phyloP scores from a whole-genome alignment of 192 early-diverging fungal species.

The Coemansia sp. region DNA sequence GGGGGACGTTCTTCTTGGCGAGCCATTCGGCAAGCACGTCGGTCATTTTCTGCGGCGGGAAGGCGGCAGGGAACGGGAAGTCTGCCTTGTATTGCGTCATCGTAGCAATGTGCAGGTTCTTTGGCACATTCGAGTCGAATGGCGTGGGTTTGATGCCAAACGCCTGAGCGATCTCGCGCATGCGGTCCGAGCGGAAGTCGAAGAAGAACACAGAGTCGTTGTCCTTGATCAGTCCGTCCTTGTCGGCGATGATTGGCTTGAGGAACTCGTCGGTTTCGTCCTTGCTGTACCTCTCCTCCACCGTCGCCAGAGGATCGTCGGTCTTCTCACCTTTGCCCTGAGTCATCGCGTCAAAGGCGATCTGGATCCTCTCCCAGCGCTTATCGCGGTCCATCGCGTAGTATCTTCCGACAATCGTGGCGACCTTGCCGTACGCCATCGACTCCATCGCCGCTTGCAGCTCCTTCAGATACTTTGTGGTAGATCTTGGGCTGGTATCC shows the following conservation, averaged over 20 bases:
- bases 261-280: constrained; percentile 99
- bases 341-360: constrained; percentile 90
- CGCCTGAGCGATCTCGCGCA: constrained; percentile 88
- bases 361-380: constrained; percentile 97
- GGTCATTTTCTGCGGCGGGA: constrained; percentile 96
- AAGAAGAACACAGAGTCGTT: constrained; percentile 95
- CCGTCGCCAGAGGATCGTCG: constrained; percentile 60
- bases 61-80: constrained; percentile 93
- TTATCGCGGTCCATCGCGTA: constrained; percentile 99
- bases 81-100: constrained; percentile 99
- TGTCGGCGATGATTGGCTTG: constrained; percentile 92
- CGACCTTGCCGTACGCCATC: constrained; percentile 79
- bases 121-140: constrained; percentile 77
- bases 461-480: constrained; percentile 75
- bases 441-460: constrained; percentile 60
- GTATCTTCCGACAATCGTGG: constrained; percentile 94
- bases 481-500: constrained; percentile 90
- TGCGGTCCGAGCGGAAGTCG: constrained; percentile 98
- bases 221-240: constrained; percentile 77
- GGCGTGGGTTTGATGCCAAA: constrained; percentile 84
- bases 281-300: constrained; percentile 83
- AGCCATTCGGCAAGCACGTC: constrained; percentile 98
- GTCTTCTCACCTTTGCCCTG: constrained; percentile 74
- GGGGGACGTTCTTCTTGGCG: constrained; percentile 78
- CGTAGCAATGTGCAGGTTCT: constrained; percentile 81